Base-by-base conservation (phyloP, 2,329 filamentous ascomycete species). In the Ambrosiella xylebori region DNA sequence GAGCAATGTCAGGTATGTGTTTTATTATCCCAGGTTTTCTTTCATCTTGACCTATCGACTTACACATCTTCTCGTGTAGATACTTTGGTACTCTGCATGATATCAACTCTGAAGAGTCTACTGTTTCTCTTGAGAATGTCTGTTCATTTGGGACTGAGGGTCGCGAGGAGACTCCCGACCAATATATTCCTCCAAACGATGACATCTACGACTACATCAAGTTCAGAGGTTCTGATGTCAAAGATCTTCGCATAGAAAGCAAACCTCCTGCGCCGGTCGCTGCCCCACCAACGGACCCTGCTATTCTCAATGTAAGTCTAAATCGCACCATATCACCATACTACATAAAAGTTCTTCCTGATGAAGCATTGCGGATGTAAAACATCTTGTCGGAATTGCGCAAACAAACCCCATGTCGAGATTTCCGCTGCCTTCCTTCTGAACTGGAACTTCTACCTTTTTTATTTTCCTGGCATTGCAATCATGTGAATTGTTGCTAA, bases 351-450 rank as follows among this genome's bases (percentile, higher is more conserved):
- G 36, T 56, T 56, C 36, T 57, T 65, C 66, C 81, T 95, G 90
- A 95, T 88, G 87, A 94, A 93, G 74, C 74, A 95, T 87, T 85
- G 79, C 89, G 90, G 90, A 95, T 95, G 88, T 93, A 88, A 95
- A 62, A 94, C 73, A 73, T 78, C 77, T 80, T 68, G 77, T 82
- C 84, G 85, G 86, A 86, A 86, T 85, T 86, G 88, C 88, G 89
- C 89, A 95, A 83, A 81, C 75, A 88, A 85, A 54, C 79, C 79
- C 41, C 54, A 76, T 95, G 90, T 95, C 84, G 90, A 95, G 81
- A 84, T 86, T 84, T 95, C 90, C 89, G 90, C 95, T 96, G 90
- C 89, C 90, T 96, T 96, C 90, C 90, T 96, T 95, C 89, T 96
- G 89, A 95, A 82, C 67, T 62, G 51, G 62, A 61, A 57, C 53